Evolutionary conservation across 129 eudicot genomes (phyloP).

Genomic region (Tagetes erecta): DNA sequence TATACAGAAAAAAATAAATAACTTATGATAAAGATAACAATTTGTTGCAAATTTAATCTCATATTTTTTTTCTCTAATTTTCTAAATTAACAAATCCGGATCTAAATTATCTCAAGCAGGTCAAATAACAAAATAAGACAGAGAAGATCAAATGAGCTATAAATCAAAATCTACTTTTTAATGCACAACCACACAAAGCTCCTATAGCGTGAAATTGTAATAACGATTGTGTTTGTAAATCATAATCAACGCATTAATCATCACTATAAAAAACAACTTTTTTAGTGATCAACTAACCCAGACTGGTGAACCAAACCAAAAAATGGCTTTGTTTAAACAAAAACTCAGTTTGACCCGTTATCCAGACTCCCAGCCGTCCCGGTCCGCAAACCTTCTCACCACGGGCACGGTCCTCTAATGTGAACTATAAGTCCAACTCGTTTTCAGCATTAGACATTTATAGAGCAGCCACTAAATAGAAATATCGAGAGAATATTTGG

Average conservation of each 20-base stretch:
- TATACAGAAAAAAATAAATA: background rate
- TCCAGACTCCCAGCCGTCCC: background rate
- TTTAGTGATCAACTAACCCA: background rate
- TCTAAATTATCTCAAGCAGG: background rate
- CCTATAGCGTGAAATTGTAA: too few species aligned
- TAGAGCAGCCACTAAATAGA: background rate
- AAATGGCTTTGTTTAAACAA: background rate
- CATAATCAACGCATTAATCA: background rate
- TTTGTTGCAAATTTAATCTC: background rate
- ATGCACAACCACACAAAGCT: background rate
- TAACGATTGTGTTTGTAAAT: too few species aligned
- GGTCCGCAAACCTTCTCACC: background rate
- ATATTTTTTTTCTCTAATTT: background rate
- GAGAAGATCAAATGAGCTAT: background rate
- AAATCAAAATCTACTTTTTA: background rate
- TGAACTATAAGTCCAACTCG: background rate
- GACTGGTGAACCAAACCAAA: background rate
- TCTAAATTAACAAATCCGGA: background rate
- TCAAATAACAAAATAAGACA: background rate
- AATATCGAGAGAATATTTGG: background rate
- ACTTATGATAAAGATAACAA: background rate
- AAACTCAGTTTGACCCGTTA: background rate
- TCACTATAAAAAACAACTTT: background rate
- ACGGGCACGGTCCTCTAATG: background rate
- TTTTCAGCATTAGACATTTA: background rate